Percentiles rank a stretch among this genome's conserved stretches.
phyloP scores from a whole-genome alignment of 176 grass and related monocot species.

The Oryza rufipogon region DNA sequence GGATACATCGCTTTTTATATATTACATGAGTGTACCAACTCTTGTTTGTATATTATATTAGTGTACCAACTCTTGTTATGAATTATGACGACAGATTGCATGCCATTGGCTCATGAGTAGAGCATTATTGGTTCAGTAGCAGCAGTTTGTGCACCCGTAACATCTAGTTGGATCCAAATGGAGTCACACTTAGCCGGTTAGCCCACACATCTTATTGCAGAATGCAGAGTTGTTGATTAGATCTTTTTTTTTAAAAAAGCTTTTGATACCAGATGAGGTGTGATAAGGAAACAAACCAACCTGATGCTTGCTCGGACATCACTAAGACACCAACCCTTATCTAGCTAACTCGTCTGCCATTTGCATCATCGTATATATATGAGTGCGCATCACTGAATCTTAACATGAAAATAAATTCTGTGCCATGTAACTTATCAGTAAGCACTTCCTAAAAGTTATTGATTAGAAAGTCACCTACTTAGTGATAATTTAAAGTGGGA shows the following conservation, averaged over 20 bases:
- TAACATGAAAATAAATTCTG: neutral
- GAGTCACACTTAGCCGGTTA: conserved; percentile 1
- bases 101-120: neutral
- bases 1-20: no score
- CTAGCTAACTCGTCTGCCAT: neutral
- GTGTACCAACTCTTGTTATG: neutral
- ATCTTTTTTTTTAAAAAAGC: conserved; percentile 16
- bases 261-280: conserved; percentile 31
- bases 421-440: neutral
- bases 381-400: neutral
- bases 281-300: neutral
- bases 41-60: neutral
- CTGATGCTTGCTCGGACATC: conserved; percentile 43
- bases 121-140: conserved; percentile 32
- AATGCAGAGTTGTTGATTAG: neutral
- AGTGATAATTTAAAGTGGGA: neutral
- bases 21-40: no score
- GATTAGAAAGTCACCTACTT: neutral
- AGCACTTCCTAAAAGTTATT: neutral
- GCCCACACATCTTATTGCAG: conserved; percentile 36
- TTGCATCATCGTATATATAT: conserved; percentile 6
- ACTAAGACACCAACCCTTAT: conserved; percentile 12
- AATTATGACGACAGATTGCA: neutral
- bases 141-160: neutral
- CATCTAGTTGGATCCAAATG: conserved; percentile 49